Percentiles rank a stretch among this genome's conserved stretches.
Conservation (phyloP, 306 rosid genomes). For the Sicyos baderoa region DNA sequence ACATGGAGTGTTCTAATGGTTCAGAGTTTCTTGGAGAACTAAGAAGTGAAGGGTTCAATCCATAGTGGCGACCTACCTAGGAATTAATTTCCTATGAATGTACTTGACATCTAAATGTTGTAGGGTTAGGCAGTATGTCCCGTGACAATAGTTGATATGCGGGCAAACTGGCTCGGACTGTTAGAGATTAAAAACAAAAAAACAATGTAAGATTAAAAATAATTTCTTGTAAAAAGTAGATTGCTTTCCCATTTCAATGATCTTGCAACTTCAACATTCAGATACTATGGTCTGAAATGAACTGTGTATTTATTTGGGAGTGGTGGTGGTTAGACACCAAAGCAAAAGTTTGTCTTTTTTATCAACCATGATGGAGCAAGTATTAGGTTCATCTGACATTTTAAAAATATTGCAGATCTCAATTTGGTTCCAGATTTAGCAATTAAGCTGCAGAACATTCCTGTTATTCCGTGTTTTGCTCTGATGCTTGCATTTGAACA, state of each 20-base stretch:
- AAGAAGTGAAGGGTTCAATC: too few species aligned
- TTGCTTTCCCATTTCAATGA: neutral
- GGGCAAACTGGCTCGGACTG: too few species aligned
- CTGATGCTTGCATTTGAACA: slow-evolving; percentile 82
- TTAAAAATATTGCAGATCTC: slow-evolving; percentile 38
- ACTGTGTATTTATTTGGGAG: neutral
- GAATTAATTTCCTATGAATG: too few species aligned
- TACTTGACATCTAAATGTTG: too few species aligned
- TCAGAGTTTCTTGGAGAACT: too few species aligned
- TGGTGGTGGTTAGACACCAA: neutral
- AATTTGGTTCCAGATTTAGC: slow-evolving; percentile 58
- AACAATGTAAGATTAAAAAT: neutral
- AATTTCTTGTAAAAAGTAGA: neutral
- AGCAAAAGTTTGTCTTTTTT: neutral
- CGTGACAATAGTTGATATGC: too few species aligned
- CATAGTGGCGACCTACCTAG: too few species aligned
- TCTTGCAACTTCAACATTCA: neutral
- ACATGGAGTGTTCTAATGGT: too few species aligned
- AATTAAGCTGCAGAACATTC: slow-evolving; percentile 50
- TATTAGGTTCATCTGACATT: neutral
- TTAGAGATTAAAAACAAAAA: too few species aligned
- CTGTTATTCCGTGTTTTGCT: slow-evolving; percentile 64
- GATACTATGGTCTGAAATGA: slow-evolving; percentile 2
- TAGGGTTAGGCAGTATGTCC: too few species aligned
- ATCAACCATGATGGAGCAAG: neutral